Percentiles rank a stretch among this genome's conserved stretches.
These are phyloP conservation scores for Phytopythium montanum DNA, from an alignment of 352 stramenopile genomes.

Conservation along the genomic window DNA sequence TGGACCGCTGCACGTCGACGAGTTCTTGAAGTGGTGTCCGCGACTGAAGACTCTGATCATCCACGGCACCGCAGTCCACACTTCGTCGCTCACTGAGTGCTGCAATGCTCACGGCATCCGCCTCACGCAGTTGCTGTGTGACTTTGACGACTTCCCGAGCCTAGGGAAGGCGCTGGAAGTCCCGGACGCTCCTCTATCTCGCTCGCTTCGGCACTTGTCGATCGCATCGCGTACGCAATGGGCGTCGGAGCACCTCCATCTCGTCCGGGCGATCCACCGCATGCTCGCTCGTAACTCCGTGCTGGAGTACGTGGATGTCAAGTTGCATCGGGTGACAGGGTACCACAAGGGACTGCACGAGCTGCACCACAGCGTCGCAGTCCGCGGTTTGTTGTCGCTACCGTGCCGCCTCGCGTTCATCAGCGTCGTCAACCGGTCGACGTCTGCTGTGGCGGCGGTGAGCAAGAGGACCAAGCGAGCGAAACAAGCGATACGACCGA, in stretches of 20 bases:
- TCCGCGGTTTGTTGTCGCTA: neutral
- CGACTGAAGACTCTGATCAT: neutral
- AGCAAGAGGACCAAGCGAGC: neutral
- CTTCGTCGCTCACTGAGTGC: neutral
- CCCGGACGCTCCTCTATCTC: too few relatives aligned
- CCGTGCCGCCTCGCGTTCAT: neutral
- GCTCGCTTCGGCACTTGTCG: neutral
- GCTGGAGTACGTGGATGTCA: conserved; percentile 1
- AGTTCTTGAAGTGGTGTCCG: neutral
- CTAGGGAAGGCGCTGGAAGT: too few relatives aligned
- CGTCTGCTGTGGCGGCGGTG: neutral
- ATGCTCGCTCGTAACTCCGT: neutral
- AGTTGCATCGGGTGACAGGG: neutral
- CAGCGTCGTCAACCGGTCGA: neutral
- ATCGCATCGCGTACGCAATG: neutral
- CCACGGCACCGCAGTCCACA: neutral
- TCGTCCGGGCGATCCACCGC: neutral
- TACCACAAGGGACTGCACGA: neutral
- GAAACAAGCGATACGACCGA: neutral
- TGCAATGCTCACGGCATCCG: too few relatives aligned
- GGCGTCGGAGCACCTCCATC: too few relatives aligned
- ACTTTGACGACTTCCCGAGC: too few relatives aligned
- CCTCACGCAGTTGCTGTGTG: too few relatives aligned
- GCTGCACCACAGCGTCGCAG: neutral
- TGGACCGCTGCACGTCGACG: neutral